Conservation (phyloP, 305 asterid genomes). For the Rubia balearica region DNA sequence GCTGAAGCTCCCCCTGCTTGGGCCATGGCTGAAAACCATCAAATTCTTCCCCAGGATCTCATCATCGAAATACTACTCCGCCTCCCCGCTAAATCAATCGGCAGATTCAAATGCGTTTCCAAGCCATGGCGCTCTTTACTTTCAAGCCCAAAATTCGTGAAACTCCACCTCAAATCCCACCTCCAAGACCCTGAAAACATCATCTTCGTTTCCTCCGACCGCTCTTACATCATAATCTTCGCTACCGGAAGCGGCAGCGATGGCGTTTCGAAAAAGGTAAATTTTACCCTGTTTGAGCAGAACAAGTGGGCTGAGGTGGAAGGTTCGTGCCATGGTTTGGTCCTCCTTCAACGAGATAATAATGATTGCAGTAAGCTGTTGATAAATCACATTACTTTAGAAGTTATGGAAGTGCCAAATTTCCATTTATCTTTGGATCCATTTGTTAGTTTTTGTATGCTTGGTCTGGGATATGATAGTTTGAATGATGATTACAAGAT, state of each 20-base stretch:
- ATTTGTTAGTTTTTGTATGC: constrained; percentile 18
- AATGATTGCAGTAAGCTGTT: constrained; percentile 12
- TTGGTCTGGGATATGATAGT: constrained; percentile 45
- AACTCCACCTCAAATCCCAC: not conserved
- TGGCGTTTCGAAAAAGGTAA: not conserved
- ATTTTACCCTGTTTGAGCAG: not conserved
- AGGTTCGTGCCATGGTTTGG: constrained; percentile 51
- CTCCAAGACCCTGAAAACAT: constrained; percentile 20
- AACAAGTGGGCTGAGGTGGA: constrained; percentile 13
- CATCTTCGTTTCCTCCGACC: constrained; percentile 14
- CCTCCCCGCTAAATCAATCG: constrained; percentile 4
- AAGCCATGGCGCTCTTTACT: not conserved
- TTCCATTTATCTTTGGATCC: constrained; percentile 20
- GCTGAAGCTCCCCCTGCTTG: constrained; percentile 20
- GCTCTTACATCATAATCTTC: constrained; percentile 15
- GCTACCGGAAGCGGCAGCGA: not conserved
- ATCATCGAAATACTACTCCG: not conserved
- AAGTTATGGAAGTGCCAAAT: constrained; percentile 21
- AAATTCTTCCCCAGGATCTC: not conserved
- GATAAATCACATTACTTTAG: constrained; percentile 33
- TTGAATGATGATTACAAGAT: constrained; percentile 42
- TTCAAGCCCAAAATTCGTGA: not conserved
- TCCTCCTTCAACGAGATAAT: constrained; percentile 11
- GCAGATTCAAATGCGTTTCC: not conserved
- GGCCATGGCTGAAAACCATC: not conserved